Evolutionary conservation across 1,139 yeast genomes (phyloP).

Genomic region (Eremothecium coryli): DNA sequence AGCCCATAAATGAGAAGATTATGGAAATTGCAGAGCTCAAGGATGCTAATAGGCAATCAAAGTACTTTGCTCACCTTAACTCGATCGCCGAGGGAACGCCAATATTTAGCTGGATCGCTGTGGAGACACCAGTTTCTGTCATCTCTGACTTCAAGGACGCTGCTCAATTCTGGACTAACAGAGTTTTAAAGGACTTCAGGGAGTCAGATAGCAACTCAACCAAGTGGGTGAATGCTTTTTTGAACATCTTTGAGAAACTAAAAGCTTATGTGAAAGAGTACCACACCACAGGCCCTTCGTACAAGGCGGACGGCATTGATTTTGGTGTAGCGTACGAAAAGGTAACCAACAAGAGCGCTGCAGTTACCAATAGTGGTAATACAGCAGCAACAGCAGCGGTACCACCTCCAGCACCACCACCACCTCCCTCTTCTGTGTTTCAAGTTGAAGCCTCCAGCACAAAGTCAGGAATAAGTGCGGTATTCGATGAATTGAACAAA

Average conservation of each 20-base stretch:
- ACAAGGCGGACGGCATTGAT: slow-evolving; percentile 54
- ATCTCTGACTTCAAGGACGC: slow-evolving; percentile 83
- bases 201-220: slow-evolving; percentile 58
- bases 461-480: slow-evolving; percentile 68
- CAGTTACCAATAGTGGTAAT: slow-evolving; percentile 17
- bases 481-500: slow-evolving; percentile 80
- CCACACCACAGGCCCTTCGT: slow-evolving; percentile 74
- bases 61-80: slow-evolving; percentile 60
- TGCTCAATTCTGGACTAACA: slow-evolving; percentile 88
- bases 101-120: slow-evolving; percentile 82
- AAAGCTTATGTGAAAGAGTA: slow-evolving; percentile 63
- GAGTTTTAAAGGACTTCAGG: slow-evolving; percentile 74
- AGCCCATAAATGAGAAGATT: slow-evolving; percentile 59
- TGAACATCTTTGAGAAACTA: slow-evolving; percentile 57
- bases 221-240: slow-evolving; percentile 70
- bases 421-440: slow-evolving; percentile 66
- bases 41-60: slow-evolving; percentile 64
- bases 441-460: slow-evolving; percentile 35
- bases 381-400: slow-evolving; percentile 25
- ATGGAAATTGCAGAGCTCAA: slow-evolving; percentile 52
- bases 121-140: slow-evolving; percentile 55
- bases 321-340: slow-evolving; percentile 40
- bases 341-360: slow-evolving; percentile 17
- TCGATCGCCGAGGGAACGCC: slow-evolving; percentile 86
- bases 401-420: slow-evolving; percentile 39